These are phyloP conservation scores for Colletotrichum acutatum DNA, from an alignment of 2,329 filamentous ascomycete species.

Conservation along the genomic window DNA sequence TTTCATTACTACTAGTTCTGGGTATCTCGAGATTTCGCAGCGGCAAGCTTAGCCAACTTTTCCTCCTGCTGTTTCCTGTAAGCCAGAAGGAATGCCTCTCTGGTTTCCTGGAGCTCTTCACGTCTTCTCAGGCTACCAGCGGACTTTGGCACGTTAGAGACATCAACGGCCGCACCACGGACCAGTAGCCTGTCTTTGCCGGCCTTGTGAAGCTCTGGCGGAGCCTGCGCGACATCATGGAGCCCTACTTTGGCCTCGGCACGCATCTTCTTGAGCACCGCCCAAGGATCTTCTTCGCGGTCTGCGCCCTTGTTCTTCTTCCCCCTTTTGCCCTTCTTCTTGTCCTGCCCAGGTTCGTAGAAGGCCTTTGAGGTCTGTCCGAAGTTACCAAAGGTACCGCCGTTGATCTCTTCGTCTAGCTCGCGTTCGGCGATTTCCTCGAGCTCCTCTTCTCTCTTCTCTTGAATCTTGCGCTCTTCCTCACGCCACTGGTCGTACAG, in stretches of 20 bases:
- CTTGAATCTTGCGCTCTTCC: conserved; percentile 71
- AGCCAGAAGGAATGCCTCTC: conserved; percentile 50
- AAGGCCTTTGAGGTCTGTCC: conserved; percentile 49
- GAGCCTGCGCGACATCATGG: conserved; percentile 76
- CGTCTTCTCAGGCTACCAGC: conserved; percentile 52
- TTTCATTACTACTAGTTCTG: neutral
- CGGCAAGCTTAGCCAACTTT: conserved; percentile 15
- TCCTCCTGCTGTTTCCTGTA: conserved; percentile 50
- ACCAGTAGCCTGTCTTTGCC: conserved; percentile 46
- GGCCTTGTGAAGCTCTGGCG: conserved; percentile 74
- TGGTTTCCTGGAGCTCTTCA: conserved; percentile 50
- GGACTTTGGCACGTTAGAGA: conserved; percentile 50
- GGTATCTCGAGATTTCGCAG: conserved; percentile 3
- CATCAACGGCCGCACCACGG: conserved; percentile 47
- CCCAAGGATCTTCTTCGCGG: conserved; percentile 80
- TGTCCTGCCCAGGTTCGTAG: conserved; percentile 54
- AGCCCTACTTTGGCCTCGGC: conserved; percentile 64
- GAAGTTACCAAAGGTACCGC: conserved; percentile 50
- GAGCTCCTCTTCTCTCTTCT: conserved; percentile 72
- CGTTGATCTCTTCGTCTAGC: conserved; percentile 66
- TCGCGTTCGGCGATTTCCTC: conserved; percentile 73
- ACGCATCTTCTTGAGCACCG: conserved; percentile 74
- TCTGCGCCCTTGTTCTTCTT: conserved; percentile 53
- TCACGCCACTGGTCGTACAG: conserved; percentile 82
- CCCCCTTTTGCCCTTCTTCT: conserved; percentile 55